Evolutionary conservation across 148 eudicot genomes (phyloP), one percentile per base, ranked within the genome.

Genomic region (Arctostaphylos glauca): DNA sequence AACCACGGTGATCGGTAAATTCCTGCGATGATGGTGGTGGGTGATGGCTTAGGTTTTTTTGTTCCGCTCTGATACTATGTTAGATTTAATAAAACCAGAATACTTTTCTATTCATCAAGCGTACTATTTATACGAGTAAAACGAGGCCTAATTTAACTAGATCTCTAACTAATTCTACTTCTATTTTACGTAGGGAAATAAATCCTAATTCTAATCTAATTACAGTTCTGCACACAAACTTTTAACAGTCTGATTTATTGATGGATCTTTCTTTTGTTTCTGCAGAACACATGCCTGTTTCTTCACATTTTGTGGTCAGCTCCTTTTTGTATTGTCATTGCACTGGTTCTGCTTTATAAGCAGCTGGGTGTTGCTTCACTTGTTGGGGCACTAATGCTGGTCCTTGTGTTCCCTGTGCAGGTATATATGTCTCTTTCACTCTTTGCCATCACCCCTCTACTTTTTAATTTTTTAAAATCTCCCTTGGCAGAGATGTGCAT

Each of bases 261-360:
- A 82, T 74, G 16, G 21, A 52, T 59, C 8, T 71, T 55, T 53
- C 47, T 52, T 84, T 75, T 85, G 18, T 88, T 75, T 77, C 72
- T 82, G 82, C 98, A 96, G 98, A 97, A 91, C 94, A 76, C 92
- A 83, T 89, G 94, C 86, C 98, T 93, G 81, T 92, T 95, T 23
- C 95, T 96, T 74, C 98, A 96, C 84, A 90, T 92, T 31, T 78
- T 96, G 88, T 96, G 98, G 98, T 96, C 98, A 54, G 96, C 98
- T 89, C 98, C 98, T 80, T 91, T 94, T 70, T 98, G 98, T 76
- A 96, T 96, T 49, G 58, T 89, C 31, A 18, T 96, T 76, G 89
- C 98, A 60, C 83, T 96, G 93, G 85, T 94, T 86, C 95, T 96
- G 78, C 93, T 96, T 62, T 96, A 89, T 86, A 89, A 84, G 84